These are phyloP conservation scores for Trichoderma arundinaceum DNA, from an alignment of 2,329 filamentous ascomycete genomes.

Conservation along the genomic window DNA sequence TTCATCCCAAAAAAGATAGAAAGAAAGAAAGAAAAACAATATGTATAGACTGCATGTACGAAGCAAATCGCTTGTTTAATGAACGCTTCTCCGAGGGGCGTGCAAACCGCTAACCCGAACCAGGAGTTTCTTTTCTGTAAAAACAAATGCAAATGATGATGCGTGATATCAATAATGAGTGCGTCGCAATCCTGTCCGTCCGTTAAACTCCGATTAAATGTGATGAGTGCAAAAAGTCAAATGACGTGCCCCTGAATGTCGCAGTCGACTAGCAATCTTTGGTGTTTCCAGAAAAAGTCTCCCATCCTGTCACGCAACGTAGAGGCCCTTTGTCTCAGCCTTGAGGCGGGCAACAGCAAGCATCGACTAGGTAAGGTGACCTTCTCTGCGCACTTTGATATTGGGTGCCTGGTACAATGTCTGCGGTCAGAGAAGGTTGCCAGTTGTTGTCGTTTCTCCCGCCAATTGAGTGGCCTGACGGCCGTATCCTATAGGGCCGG, in stretches of 20 bases:
- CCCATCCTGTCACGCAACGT: neutral
- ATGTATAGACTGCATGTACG: conserved; percentile 27
- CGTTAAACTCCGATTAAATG: conserved; percentile 20
- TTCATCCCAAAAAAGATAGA: conserved; percentile 1
- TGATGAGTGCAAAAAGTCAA: neutral
- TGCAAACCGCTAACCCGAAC: conserved; percentile 8
- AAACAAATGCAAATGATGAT: conserved; percentile 25
- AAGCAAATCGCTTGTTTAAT: conserved; percentile 31
- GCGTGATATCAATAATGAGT: conserved; percentile 27
- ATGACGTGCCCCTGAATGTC: conserved; percentile 21
- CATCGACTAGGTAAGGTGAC: neutral
- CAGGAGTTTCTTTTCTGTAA: conserved; percentile 15
- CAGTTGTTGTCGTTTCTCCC: conserved; percentile 32
- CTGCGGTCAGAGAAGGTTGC: neutral
- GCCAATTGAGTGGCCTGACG: conserved; percentile 39
- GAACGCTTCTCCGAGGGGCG: conserved; percentile 30
- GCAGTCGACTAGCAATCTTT: conserved; percentile 19
- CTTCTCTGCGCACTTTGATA: neutral
- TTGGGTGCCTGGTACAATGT: neutral
- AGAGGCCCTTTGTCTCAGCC: neutral
- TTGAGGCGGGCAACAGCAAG: conserved; percentile 1
- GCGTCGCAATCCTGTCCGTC: conserved; percentile 9
- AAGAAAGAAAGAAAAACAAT: conserved; percentile 3
- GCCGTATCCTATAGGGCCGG: conserved; percentile 38
- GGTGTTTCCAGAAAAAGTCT: conserved; percentile 22